Evolutionary conservation across 306 rosid genomes (phyloP).

Genomic region (Quercus berberidifolia): DNA sequence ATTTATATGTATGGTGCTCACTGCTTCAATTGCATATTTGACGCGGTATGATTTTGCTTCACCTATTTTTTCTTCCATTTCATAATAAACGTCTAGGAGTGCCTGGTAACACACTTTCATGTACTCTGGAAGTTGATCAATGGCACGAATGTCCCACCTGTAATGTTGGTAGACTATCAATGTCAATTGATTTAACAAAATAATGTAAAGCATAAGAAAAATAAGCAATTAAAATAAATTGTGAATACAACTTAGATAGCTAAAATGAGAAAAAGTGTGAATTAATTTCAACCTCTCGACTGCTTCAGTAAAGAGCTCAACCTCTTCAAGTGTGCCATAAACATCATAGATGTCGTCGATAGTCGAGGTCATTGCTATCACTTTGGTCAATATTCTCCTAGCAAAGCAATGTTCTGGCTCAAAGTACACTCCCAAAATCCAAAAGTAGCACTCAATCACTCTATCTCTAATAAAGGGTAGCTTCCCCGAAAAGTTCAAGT

Average conservation of each 20-base stretch:
- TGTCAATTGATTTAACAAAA: not conserved
- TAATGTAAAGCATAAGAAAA: not conserved
- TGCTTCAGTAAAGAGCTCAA: constrained; percentile 34
- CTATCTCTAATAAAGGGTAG: constrained; percentile 39
- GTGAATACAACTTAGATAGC: not conserved
- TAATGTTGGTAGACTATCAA: not conserved
- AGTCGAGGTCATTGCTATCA: constrained; percentile 1
- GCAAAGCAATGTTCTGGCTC: constrained; percentile 23
- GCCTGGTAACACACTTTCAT: constrained; percentile 9
- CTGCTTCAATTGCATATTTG: constrained; percentile 23
- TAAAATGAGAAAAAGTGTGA: not conserved
- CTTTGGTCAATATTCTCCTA: constrained; percentile 24
- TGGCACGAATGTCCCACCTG: not conserved
- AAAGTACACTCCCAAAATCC: constrained; percentile 5
- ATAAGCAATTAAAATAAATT: not conserved
- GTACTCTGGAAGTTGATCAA: constrained; percentile 15
- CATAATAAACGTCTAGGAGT: constrained; percentile 11
- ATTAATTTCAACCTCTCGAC: constrained; percentile 23
- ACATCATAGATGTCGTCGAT: constrained; percentile 48
- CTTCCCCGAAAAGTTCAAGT: constrained; percentile 10
- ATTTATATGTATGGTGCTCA: not conserved
- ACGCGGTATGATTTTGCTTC: constrained; percentile 17
- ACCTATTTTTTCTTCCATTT: constrained; percentile 11
- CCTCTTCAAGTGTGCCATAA: constrained; percentile 39
- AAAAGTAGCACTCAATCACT: constrained; percentile 22